Evolutionary conservation across 768 basidiomycete species (phyloP), one percentile per base, ranked within the genome.

Genomic region (Mycena kentingensis): DNA sequence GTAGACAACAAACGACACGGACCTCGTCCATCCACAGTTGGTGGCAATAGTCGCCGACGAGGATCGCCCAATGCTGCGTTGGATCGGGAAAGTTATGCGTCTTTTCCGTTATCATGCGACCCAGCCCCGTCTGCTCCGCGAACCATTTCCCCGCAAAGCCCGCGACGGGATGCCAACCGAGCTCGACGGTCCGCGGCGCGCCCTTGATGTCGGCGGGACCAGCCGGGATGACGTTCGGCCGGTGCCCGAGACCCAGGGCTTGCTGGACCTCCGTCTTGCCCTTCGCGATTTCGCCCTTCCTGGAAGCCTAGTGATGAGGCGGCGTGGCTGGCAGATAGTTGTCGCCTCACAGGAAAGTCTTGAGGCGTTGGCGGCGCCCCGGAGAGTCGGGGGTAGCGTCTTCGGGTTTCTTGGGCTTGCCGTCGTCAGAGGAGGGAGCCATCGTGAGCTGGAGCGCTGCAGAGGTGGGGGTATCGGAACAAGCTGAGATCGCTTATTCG

Each of bases 111-210:
- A 55, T 39, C 12, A 51, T 29, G 10, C 29, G 24, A 2, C 54
- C 54, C 8, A 55, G 49, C n/a, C 54, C 54, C 5, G 44, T 55
- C 49, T 55, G 50, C 36, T 55, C 54, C 8, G 54, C 54, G 36
- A 55, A 55, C 54, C 54, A 55, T 26, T 55, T 55, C 21, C 54
- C 54, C 1, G 54, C 54, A 26, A 55, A 51, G 12, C 54, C 54
- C 7, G 54, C 54, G 29, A 55, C 54, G 1, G 54, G 54, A 24
- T 55, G 54, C 54, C 54, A 55, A 10, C 54, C 54, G 6, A 55
- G 43, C 7, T 32, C 4, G 31, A 55, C 31, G 18, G 44, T 38
- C 29, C 54, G 54, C 18, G 28, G 54, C 2, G 48, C 19, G 38
- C 49, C 48, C 12, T 24, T 41, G 38, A 55, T 55, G 27, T 35